Evolutionary conservation across 164 flowering plant species (phyloP), one percentile per base, ranked within the genome.

Genomic region (Tetrastigma voinierianum): DNA sequence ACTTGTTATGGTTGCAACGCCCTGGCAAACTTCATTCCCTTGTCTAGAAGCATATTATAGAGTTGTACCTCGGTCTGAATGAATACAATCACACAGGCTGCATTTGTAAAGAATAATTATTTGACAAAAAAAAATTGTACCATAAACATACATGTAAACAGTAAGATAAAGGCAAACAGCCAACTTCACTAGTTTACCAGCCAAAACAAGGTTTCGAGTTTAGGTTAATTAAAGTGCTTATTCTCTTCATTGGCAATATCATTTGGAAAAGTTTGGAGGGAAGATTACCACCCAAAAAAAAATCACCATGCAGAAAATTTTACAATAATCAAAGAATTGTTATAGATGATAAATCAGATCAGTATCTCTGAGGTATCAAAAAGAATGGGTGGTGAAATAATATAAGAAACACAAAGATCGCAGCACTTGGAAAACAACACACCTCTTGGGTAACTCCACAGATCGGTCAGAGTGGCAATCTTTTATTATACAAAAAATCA

Each of bases 1-100:
- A 76, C 90, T 67, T n/a, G n/a, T n/a, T 72, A 86, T 88, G 90
- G 86, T 86, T 76, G 84, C 82, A 68, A 54, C 21, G n/a, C 62
- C 58, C 76, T 78, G 13, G 90, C 86, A 62, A 86, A 83, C 61
- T 79, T 77, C 75, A 54, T 72, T 72, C 90, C 78, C 74, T 82
- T 77, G 48, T 73, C 86, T 17, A 84, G 46, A 66, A 86, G 88
- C 78, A 76, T 59, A 66, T 70, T 70, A 51, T 72, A 82, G 56
- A 86, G 77, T 64, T 81, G 64, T 52, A 16, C 62, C 74, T 86
- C 90, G 53, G 71, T 76, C 90, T 86, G 78, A 43, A 65, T 60
- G 48, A 21, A 54, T 54, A 20, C 6, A 57, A 64, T 19, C 21
- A 72, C 23, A 13, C 44, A 51, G n/a, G n/a, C n/a, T 15, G 61